These are phyloP conservation scores for Sarocladiaceae sp. DNA, from an alignment of 2,329 filamentous ascomycete genomes.

Conservation along the genomic window DNA sequence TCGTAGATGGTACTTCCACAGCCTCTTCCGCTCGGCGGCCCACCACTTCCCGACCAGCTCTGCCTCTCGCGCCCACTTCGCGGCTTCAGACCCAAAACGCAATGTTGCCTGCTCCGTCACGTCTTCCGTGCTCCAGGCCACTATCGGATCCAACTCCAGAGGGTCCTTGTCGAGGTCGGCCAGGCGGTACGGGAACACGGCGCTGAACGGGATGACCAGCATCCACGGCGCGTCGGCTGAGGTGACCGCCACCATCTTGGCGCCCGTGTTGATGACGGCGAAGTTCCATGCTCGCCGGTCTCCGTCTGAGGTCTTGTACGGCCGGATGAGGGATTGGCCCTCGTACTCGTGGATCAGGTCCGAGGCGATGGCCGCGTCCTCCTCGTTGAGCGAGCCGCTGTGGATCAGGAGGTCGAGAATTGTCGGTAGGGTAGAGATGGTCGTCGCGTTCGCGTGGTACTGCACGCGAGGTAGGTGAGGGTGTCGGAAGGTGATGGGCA, in stretches of 20 bases:
- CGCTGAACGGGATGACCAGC: constrained; percentile 16
- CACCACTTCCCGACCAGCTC: constrained; percentile 17
- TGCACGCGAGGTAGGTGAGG: constrained; percentile 34
- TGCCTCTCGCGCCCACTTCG: constrained; percentile 16
- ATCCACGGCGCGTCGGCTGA: constrained; percentile 13
- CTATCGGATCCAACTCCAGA: constrained; percentile 10
- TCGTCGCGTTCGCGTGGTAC: constrained; percentile 31
- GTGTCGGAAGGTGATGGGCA: constrained; percentile 38
- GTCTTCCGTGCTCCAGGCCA: constrained; percentile 12
- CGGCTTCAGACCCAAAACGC: constrained; percentile 12
- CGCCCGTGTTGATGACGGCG: constrained; percentile 42
- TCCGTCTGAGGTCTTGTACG: constrained; percentile 25
- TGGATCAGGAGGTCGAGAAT: constrained; percentile 36
- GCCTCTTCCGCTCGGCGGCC: constrained; percentile 12
- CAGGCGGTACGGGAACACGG: constrained; percentile 15
- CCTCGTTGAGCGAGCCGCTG: constrained; percentile 29
- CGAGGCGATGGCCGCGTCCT: constrained; percentile 25
- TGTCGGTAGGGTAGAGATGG: constrained; percentile 36
- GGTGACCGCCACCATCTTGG: constrained; percentile 16
- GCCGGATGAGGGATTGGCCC: constrained; percentile 39
- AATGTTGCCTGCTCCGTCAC: constrained; percentile 11
- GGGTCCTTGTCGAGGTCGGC: constrained; percentile 14
- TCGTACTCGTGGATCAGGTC: constrained; percentile 37
- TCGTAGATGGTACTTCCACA: constrained; percentile 10
- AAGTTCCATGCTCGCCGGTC: constrained; percentile 38